Percentiles rank a stretch among this genome's conserved stretches.
Evolutionary conservation across 1,139 yeast genomes (phyloP).

Genomic region (Taphrina wiesneri): DNA sequence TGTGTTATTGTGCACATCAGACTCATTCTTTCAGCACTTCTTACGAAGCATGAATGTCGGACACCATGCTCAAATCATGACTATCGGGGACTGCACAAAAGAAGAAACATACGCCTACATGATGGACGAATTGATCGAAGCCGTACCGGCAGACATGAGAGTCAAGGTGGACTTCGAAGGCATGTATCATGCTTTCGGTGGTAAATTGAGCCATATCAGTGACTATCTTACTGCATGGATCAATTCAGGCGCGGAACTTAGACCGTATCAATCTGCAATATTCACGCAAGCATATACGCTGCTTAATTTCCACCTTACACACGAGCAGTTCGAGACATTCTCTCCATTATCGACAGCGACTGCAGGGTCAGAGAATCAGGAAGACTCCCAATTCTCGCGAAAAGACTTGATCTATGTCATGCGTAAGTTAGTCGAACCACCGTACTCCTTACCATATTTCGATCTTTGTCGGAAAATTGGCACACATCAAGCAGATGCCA

Average conservation of each 20-base stretch:
- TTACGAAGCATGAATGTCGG: conserved; percentile 24
- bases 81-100: conserved; percentile 22
- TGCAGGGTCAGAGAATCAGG: conserved; percentile 1
- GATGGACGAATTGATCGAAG: conserved; percentile 22
- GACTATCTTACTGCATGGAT: conserved; percentile 18
- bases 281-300: conserved; percentile 30
- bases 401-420: conserved; percentile 20
- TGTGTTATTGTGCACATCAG: conserved; percentile 21
- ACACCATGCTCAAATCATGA: conserved; percentile 24
- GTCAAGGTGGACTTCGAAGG: conserved; percentile 22
- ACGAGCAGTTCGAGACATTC: conserved; percentile 26
- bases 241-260: conserved; percentile 15
- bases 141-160: conserved; percentile 23
- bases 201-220: conserved; percentile 23
- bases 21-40: conserved; percentile 32
- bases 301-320: conserved; percentile 23
- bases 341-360: conserved; percentile 18
- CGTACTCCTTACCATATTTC: conserved; percentile 27
- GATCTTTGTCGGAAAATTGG: conserved; percentile 25
- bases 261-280: conserved; percentile 22
- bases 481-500: conserved; percentile 13
- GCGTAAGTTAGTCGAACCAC: conserved; percentile 21
- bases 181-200: conserved; percentile 22
- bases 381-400: conserved; percentile 11
- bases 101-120: conserved; percentile 16